Evolutionary conservation across 106 monocot genomes (phyloP), one percentile per base, ranked within the genome.

Genomic region (Allium sativum): DNA sequence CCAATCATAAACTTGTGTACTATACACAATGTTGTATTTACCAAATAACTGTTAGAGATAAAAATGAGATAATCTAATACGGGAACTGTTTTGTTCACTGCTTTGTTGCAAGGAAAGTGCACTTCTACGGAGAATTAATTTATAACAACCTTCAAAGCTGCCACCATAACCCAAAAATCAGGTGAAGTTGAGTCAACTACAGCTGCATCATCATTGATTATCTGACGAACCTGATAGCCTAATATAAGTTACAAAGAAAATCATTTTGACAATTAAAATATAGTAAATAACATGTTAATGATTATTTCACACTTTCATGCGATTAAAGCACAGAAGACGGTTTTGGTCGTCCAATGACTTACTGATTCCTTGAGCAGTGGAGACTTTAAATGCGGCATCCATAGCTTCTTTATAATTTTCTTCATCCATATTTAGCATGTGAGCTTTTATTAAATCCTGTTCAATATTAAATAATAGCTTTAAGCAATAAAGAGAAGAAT

Each of bases 371-470:
- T 41, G 68, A 72, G 88, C 21, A 22, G 73, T 51, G 22, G 85
- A 92, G 60, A 92, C 96, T 74, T 98, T 98, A 71, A 72, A 98
- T 65, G 96, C 71, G 10, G 96, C 86, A 67, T 85, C 88, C 44
- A 88, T 74, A 68, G 96, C 96, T 77, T 98, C 96, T 78, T 74
- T 87, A 71, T 98, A 98, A 44, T 98, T 98, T 72, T 98, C 96
- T 79, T 98, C 96, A 75, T 98, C 96, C 52, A 83, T 48, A 76
- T 85, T 80, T 70, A 82, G 64, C 96, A 80, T 88, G 68, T 78
- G 78, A 8, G 67, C 58, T 72, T 85, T 88, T 64, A 98, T 73
- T 70, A 81, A 75, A 56, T 92, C 88, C 96, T 98, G 66, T 56
- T n/a, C 40, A 54, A 55, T 54, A 31, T 31, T 65, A 70, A 51